Conservation (phyloP, 768 basidiomycete species). For the Hygrophorus pudorinus region DNA sequence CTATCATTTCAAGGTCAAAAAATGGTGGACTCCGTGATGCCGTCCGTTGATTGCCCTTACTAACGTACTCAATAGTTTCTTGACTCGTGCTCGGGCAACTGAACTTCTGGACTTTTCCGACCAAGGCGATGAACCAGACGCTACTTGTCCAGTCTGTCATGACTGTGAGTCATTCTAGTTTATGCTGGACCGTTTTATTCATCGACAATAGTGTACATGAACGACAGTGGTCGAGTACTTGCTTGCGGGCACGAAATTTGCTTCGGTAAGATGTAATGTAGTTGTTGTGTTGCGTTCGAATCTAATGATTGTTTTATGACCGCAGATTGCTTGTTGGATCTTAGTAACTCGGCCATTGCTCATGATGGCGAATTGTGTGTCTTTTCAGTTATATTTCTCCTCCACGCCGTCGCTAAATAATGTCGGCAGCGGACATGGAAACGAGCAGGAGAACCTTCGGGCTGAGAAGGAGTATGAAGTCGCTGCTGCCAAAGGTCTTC, state of each 20-base stretch:
- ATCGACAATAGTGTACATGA: constrained; percentile 29
- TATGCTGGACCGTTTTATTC: neutral
- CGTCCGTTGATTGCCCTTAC: neutral
- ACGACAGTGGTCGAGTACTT: constrained; percentile 48
- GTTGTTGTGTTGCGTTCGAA: constrained; percentile 7
- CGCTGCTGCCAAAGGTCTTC: constrained; percentile 45
- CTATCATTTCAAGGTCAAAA: constrained; percentile 22
- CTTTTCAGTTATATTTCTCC: neutral
- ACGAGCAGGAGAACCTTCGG: constrained; percentile 43
- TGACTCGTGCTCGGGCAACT: constrained; percentile 35
- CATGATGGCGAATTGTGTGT: constrained; percentile 56
- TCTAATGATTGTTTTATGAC: neutral
- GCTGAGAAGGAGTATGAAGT: constrained; percentile 47
- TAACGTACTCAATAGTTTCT: constrained; percentile 23
- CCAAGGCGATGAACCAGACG: constrained; percentile 31
- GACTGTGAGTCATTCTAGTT: constrained; percentile 37
- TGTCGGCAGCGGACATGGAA: constrained; percentile 37
- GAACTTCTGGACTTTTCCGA: constrained; percentile 37
- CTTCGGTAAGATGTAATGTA: constrained; percentile 23
- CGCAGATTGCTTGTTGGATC: constrained; percentile 46
- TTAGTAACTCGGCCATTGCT: constrained; percentile 39
- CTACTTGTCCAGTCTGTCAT: constrained; percentile 55
- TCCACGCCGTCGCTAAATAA: too few species aligned
- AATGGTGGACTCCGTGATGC: constrained; percentile 15
- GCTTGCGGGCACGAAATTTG: constrained; percentile 63